These are phyloP conservation scores for Mucor piriformis DNA, from an alignment of 371 early-diverging fungal species.

Conservation along the genomic window DNA sequence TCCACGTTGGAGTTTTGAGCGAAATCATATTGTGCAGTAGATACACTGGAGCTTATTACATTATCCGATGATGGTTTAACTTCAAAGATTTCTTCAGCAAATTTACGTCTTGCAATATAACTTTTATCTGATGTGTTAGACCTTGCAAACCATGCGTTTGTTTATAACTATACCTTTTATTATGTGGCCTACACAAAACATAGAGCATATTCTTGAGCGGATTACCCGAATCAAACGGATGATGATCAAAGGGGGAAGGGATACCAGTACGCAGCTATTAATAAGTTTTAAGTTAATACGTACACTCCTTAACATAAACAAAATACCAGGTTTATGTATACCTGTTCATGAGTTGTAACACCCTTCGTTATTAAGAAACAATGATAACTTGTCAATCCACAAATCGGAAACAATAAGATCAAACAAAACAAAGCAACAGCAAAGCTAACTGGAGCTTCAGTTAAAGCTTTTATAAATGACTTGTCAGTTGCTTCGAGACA, in stretches of 20 bases:
- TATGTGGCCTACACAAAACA: conserved; percentile 60
- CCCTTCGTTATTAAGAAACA: conserved; percentile 71
- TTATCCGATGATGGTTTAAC: conserved; percentile 3
- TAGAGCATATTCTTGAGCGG: conserved; percentile 53
- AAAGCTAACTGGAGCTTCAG: conserved; percentile 52
- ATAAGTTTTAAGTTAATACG: background rate
- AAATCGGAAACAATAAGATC: conserved; percentile 66
- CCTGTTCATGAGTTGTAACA: conserved; percentile 88
- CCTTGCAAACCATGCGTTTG: too few relatives aligned
- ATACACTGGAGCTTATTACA: background rate
- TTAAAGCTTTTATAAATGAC: conserved; percentile 5
- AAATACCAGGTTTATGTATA: too few relatives aligned
- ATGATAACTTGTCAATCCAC: conserved; percentile 77
- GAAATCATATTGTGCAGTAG: conserved; percentile 5
- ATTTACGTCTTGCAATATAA: conserved; percentile 30
- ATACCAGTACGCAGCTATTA: conserved; percentile 44
- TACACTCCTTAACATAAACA: background rate
- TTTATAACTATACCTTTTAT: conserved; percentile 51
- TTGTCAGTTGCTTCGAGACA: background rate
- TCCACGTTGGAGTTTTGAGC: background rate
- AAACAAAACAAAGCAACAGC: conserved; percentile 67
- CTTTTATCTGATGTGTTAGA: conserved; percentile 10
- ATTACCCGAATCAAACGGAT: conserved; percentile 56
- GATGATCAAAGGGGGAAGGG: conserved; percentile 30
- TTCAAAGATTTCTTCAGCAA: conserved; percentile 17